A percentile compares a stretch with the other conserved stretches of the same genome.
Evolutionary conservation across 352 stramenopile species (phyloP).

Genomic region (Pythium scleroteichum): DNA sequence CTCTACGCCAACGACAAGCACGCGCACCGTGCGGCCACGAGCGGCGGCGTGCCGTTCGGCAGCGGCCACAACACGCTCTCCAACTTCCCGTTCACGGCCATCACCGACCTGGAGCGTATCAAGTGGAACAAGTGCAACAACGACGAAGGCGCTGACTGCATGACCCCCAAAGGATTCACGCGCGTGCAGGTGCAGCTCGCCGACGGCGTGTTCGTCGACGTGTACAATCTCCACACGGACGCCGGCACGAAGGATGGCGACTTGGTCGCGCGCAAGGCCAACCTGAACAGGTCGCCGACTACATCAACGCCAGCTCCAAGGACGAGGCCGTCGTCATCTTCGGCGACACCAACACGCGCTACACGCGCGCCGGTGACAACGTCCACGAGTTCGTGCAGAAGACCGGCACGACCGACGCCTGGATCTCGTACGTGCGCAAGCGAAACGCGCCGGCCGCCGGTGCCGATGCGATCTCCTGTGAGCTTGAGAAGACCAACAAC

Average conservation of each 20-base stretch:
- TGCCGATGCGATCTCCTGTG: conserved; percentile 38
- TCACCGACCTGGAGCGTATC: conserved; percentile 35
- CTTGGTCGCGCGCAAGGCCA: conserved; percentile 31
- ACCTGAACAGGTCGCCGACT: conserved; percentile 44
- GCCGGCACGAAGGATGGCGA: conserved; percentile 35
- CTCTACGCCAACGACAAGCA: conserved; percentile 46
- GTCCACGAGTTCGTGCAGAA: conserved; percentile 32
- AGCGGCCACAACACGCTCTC: conserved; percentile 48
- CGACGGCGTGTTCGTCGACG: conserved; percentile 38
- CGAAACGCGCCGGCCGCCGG: conserved; percentile 33
- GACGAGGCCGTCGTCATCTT: conserved; percentile 47
- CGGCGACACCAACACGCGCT: conserved; percentile 55
- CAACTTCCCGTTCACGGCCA: conserved; percentile 39
- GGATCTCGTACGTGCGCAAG: conserved; percentile 43
- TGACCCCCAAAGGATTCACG: conserved; percentile 58
- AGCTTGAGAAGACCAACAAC: conserved; percentile 36
- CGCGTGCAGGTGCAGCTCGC: conserved; percentile 41
- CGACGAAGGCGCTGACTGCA: conserved; percentile 43
- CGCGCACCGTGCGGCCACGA: conserved; percentile 41
- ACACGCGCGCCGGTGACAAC: conserved; percentile 47
- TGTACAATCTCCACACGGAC: conserved; percentile 54
- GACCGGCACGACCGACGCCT: conserved; percentile 43
- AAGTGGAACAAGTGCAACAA: conserved; percentile 47
- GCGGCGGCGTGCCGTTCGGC: conserved; percentile 43
- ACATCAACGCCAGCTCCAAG: conserved; percentile 40